phyloP scores from a whole-genome alignment of 345 rosid species.

The Syzygium oleosum region DNA sequence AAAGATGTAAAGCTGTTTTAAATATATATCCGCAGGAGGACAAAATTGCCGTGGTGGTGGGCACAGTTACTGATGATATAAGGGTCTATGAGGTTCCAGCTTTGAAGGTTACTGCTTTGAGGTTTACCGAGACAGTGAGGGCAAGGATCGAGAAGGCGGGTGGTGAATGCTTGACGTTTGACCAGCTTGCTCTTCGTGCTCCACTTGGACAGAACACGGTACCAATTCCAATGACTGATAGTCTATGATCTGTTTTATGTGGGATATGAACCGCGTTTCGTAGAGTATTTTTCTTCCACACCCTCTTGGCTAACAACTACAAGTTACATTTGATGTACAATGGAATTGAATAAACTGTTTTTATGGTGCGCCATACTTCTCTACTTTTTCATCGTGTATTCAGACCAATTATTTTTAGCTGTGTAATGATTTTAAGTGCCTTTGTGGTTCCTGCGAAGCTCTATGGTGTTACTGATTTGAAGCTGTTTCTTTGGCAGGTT shows the following conservation, averaged over 20 bases:
- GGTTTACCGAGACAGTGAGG: constrained; percentile 84
- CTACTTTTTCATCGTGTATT: background rate
- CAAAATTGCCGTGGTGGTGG: constrained; percentile 76
- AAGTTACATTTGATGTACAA: background rate
- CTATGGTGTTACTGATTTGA: background rate
- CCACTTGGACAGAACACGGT: constrained; percentile 96
- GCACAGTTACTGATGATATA: constrained; percentile 76
- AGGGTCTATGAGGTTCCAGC: constrained; percentile 78
- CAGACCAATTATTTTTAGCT: background rate
- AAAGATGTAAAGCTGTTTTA: background rate
- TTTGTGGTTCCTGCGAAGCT: background rate
- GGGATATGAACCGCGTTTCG: background rate
- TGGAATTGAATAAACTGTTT: background rate
- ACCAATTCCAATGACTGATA: background rate
- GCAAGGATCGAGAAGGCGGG: constrained; percentile 98
- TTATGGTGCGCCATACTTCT: background rate
- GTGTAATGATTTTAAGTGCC: background rate
- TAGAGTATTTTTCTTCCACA: background rate
- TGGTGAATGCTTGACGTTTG: constrained; percentile 90
- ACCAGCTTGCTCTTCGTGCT: constrained; percentile 85
- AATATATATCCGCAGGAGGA: constrained; percentile 29
- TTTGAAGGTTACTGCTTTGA: constrained; percentile 69
- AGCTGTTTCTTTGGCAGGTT: constrained; percentile 18
- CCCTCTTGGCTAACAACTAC: background rate
- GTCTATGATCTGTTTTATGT: background rate